A percentile compares a stretch with the other conserved stretches of the same genome.
Evolutionary conservation across 2,329 filamentous ascomycete genomes (phyloP).

Genomic region (Camillea tinctor): DNA sequence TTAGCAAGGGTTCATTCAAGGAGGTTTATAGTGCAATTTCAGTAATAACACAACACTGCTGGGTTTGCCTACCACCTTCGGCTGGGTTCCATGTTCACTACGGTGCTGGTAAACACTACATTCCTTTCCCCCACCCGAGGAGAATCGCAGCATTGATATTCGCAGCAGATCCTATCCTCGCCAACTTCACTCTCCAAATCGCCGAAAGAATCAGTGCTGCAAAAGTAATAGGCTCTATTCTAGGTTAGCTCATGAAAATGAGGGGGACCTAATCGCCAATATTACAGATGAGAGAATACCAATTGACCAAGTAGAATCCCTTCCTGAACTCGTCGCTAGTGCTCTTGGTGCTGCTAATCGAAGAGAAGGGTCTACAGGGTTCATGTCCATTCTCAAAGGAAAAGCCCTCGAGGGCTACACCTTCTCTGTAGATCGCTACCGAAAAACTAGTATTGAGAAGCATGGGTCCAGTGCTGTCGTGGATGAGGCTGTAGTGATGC

Average conservation of each 20-base stretch:
- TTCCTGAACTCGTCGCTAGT: neutral
- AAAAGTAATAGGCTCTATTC: constrained; percentile 23
- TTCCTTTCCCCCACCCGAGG: constrained; percentile 13
- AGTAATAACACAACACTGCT: constrained; percentile 12
- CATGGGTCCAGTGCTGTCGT: too few species aligned
- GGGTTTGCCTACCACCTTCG: constrained; percentile 7
- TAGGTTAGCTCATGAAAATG: constrained; percentile 11
- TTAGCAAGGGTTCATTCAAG: constrained; percentile 14
- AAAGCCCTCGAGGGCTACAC: constrained; percentile 16
- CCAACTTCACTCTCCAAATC: constrained; percentile 20
- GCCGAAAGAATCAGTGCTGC: neutral
- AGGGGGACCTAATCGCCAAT: neutral
- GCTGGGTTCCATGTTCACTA: constrained; percentile 23
- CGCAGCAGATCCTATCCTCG: constrained; percentile 23
- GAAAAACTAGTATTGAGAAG: too few species aligned
- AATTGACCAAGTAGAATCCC: neutral
- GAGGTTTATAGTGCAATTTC: constrained; percentile 18
- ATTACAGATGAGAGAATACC: neutral
- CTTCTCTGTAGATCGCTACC: neutral
- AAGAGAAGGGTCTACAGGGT: neutral
- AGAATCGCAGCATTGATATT: constrained; percentile 20
- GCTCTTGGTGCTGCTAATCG: too few species aligned
- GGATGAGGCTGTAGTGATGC: too few species aligned
- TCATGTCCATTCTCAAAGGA: constrained; percentile 12
- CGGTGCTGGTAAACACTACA: constrained; percentile 17